Conservation (phyloP, 176 grass and related monocot genomes). For the Bromus sterilis region DNA sequence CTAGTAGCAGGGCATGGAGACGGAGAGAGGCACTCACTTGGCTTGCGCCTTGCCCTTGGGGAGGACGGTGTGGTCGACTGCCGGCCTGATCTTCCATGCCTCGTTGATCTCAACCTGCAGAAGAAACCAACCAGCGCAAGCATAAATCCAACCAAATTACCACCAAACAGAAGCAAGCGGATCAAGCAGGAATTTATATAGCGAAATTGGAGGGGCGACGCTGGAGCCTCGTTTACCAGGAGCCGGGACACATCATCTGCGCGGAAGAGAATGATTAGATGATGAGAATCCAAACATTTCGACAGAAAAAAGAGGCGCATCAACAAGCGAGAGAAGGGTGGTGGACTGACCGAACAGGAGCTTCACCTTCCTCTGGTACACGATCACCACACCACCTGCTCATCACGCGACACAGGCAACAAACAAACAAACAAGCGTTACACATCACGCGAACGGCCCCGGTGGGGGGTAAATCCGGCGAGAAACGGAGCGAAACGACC, state of each 20-base stretch:
- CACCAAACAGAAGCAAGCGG: background rate
- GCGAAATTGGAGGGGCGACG: background rate
- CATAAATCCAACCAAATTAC: background rate
- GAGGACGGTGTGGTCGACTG: slow-evolving; percentile 41
- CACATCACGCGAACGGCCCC: background rate
- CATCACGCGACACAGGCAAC: background rate
- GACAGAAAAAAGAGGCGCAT: background rate
- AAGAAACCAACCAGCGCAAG: background rate
- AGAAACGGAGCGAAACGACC: background rate
- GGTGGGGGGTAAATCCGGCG: background rate
- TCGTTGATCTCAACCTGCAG: slow-evolving; percentile 64
- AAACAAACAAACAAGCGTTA: background rate
- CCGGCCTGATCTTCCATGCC: slow-evolving; percentile 54
- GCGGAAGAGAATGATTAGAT: background rate
- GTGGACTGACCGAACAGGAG: slow-evolving; percentile 59
- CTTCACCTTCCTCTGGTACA: slow-evolving; percentile 94
- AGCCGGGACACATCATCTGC: slow-evolving; percentile 75
- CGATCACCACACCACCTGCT: slow-evolving; percentile 89
- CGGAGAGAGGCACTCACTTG: slow-evolving; percentile 38
- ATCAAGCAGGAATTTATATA: background rate
- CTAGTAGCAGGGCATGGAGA: background rate
- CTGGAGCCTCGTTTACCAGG: slow-evolving; percentile 31
- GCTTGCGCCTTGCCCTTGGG: slow-evolving; percentile 79
- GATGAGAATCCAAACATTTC: background rate
- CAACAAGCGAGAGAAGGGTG: background rate